Conservation (phyloP, 2,329 filamentous ascomycete species). For the Colletotrichum aenigma region DNA sequence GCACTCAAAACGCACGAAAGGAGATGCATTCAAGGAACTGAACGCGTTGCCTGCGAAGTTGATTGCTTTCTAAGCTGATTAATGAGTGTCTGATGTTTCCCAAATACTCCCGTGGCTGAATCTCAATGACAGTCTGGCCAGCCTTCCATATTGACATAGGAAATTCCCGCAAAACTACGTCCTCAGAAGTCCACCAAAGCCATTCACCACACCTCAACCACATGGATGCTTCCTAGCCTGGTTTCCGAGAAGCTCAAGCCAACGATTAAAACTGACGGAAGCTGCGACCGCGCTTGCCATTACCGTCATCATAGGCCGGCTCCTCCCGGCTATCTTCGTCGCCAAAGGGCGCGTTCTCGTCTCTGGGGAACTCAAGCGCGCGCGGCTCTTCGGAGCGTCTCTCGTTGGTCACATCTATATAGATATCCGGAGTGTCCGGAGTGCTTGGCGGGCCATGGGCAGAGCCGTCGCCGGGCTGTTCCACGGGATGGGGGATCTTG, state of each 20-base stretch:
- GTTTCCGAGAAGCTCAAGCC: not conserved
- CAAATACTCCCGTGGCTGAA: not conserved
- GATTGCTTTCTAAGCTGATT: accelerated
- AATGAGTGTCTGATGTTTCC: not conserved
- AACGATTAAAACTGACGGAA: not conserved
- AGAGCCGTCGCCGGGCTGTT: not conserved
- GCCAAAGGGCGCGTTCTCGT: not conserved
- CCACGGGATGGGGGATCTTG: not conserved
- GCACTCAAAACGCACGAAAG: accelerated
- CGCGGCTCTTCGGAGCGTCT: not conserved
- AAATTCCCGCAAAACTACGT: not conserved
- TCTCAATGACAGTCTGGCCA: not conserved
- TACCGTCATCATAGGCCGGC: accelerated
- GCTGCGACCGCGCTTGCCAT: not conserved
- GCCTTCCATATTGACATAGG: not conserved
- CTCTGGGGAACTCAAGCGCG: not conserved
- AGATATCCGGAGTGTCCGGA: no score
- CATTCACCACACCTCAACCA: not conserved
- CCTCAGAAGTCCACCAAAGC: not conserved
- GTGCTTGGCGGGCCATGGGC: not conserved
- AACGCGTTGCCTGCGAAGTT: accelerated
- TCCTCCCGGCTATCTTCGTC: not conserved
- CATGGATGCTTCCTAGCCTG: accelerated
- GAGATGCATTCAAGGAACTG: not conserved
- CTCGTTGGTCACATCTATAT: not conserved